Base-by-base conservation (phyloP, 179 eudicot genomes). In the Amaranthus tricolor region DNA sequence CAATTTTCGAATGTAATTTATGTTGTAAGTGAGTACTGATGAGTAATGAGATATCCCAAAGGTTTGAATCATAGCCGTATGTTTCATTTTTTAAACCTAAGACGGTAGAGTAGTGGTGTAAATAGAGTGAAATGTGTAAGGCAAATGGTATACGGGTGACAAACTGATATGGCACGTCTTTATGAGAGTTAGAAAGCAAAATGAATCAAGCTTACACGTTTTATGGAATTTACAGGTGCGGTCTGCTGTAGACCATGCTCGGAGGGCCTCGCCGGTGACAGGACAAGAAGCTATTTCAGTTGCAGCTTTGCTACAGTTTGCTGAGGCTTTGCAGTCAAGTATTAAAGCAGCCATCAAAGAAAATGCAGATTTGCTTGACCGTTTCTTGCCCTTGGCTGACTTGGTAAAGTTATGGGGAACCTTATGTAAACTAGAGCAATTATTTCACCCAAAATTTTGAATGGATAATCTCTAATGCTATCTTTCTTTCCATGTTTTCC, bases 251-350 rank as follows among this genome's bases (percentile, higher is more conserved):
- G 86, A 80, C 65, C 82, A 84, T 85, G 91, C 88, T 50, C 88
- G 82, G 55, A 84, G 89, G 78, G 81, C 85, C 57, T 86, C 85
- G 47, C 91, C 91, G 19, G 77, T 95, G 72, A 76, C 80, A 63
- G 99, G 97, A 82, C 80, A 56, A 77, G 99, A 93, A 82, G 97
- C 99, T 72, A 74, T 90, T 68, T 86, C 96, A 77, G 78, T 93
- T 70, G 87, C 85, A 71, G 78, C 60, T 31, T 49, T 93, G 68
- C 84, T 90, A 74, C 87, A 84, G 70, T 82, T 85, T 79, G 91
- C 91, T 47, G 99, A 95, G 68, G 52, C 83, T 62, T 81, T 93
- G 81, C 97, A 93, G 80, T 54, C 59, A 15, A 86, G 78, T 77
- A 79, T 91, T 48, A 93, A 87, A 85, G 82, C 86, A 72, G 92